Evolutionary conservation across 2,329 filamentous ascomycete genomes (phyloP), one percentile per base, ranked within the genome.

Genomic region (Ceratocystis alfenasii): DNA sequence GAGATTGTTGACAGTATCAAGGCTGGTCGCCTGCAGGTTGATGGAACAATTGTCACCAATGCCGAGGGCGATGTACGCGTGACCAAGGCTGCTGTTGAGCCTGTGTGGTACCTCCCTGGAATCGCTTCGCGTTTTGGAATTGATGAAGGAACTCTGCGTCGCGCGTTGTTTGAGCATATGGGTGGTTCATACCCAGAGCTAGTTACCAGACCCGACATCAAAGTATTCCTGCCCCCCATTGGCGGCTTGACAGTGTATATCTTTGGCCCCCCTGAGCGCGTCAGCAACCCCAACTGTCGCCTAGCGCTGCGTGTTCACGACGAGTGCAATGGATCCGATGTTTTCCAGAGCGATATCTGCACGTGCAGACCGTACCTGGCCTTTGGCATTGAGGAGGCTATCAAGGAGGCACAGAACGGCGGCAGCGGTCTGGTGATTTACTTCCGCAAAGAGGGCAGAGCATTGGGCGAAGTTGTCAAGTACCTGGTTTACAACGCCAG

Each of bases 331-430:
- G 94, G 94, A 66, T 95, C 89, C 74, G 94, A 99, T 76, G 94
- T 97, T 55, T 99, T 97, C 74, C 91, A 93, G 68, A 96, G 91
- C 22, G 94, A 99, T 74, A 99, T 97, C 72, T 97, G 94, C 78
- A 97, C 94, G 10, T 97, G 93, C 76, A 84, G 90, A 66, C 94
- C 94, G 17, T 97, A 97, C 74, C 84, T 97, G 66, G 95, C 95
- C 73, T 97, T 95, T 74, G 94, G 94, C 68, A 95, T 99, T 68
- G 91, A 96, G 73, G 94, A 99, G 76, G 94, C 94, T 12, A 93
- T 99, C 71, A 96, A 95, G 73, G 91, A 97, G 77, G 94, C 94
- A 10, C 94, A 97, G 74, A 90, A 88, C 66, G 93, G 93, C 64
- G 93, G 93, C 61, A 93, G 88, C 71, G 93, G 93, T 66, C 90